Evolutionary conservation across 2,329 filamentous ascomycete species (phyloP), one percentile per base, ranked within the genome.

Genomic region (Phoma sp.): DNA sequence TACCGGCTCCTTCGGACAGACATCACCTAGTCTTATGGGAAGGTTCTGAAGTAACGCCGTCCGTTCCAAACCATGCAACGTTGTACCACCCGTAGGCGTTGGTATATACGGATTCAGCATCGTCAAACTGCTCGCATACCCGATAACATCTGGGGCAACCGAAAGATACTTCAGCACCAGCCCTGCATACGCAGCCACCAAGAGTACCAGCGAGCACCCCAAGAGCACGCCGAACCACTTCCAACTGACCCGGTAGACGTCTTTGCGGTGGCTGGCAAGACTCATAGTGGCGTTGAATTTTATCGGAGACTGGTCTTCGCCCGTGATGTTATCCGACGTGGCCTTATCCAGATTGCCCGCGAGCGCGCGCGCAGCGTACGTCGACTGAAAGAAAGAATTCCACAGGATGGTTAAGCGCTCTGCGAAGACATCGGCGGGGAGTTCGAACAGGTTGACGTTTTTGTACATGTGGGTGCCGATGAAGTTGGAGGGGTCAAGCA

Each of bases 301-400:
- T 1, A 65, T 23, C 11, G 33, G 43, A 18, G 36, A 15, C 4
- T 29, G n/a, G 15, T 46, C 32, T n/a, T 33, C 30, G 5, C 36
- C 30, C 23, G 66, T 23, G 5, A 52, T 18, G 18, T 48, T 58
- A 4, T 50, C 59, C 4, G 56, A 29, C 0, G 56, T 60, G 10
- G 69, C 49, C 18, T 65, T 67, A 11, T 45, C 25, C 2, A 71
- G 38, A 30, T 64, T 62, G 1, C 66, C 42, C 4, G 50, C 42
- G 1, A 53, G 37, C n/a, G 50, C 37, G 9, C 50, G 50, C 7
- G 65, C 63, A 7, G 62, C 68, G 46, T 65, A 72, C 10, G 68
- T 68, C 2, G 62, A 60, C 18, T 71, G 68, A 29, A 60, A 68
- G 37, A 71, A 72, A 0, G 65, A 62, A 17, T 70, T 72, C 47